Evolutionary conservation across 1,284 basidiomycete species (phyloP).

Genomic region (Ustilago hordei): DNA sequence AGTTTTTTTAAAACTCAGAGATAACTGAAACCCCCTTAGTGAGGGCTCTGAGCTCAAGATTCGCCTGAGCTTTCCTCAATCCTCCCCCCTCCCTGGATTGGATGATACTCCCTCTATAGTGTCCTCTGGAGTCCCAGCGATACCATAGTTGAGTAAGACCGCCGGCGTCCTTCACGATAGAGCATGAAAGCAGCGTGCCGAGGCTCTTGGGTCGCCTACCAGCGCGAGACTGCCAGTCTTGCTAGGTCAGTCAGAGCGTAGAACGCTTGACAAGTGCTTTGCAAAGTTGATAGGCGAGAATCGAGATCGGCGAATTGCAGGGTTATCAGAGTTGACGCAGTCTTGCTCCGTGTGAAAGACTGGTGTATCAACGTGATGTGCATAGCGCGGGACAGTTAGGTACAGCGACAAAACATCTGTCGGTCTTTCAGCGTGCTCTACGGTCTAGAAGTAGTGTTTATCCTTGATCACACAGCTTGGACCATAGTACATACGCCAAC

Average conservation of each 20-base stretch:
- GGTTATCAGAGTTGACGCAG: background rate
- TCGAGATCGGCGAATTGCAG: background rate
- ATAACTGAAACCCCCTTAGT: conserved; percentile 1
- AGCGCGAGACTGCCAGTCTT: background rate
- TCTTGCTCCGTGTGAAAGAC: no score
- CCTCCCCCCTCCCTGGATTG: background rate
- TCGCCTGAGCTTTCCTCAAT: background rate
- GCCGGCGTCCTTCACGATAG: background rate
- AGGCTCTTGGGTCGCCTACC: background rate
- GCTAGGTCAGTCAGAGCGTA: background rate
- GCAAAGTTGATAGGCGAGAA: background rate
- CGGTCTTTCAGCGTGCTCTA: background rate
- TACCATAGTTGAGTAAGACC: background rate
- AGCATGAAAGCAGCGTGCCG: background rate
- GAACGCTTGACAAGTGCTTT: background rate
- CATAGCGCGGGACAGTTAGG: background rate
- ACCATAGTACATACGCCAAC: background rate
- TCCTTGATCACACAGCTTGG: background rate
- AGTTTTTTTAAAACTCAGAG: background rate
- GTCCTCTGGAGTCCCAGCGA: background rate
- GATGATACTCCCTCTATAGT: background rate
- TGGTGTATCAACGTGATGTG: background rate
- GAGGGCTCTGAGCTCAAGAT: conserved; percentile 4
- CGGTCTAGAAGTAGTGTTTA: background rate
- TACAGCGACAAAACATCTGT: background rate